Evolutionary conservation across 2,329 filamentous ascomycete species (phyloP).

Genomic region (Dothidotthia symphoricarpi): DNA sequence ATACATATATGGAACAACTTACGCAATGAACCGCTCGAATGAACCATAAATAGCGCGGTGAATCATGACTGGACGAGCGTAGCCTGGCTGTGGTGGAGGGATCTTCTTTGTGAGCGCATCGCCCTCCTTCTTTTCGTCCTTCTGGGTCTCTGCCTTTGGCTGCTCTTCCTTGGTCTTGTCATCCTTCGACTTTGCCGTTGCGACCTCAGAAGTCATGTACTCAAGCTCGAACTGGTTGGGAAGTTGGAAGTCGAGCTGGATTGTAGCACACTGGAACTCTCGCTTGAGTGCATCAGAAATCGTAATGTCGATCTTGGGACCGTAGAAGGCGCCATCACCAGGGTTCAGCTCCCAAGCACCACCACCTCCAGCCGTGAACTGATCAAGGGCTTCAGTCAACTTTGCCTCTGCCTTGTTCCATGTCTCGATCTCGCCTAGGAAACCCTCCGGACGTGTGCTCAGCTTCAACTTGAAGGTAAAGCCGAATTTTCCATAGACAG

Average conservation of each 20-base stretch:
- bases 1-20: slow-evolving; percentile 11
- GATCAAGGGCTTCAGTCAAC: slow-evolving; percentile 73
- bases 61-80: slow-evolving; percentile 80
- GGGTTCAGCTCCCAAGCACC: slow-evolving; percentile 86
- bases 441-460: slow-evolving; percentile 87
- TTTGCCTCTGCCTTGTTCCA: slow-evolving; percentile 88
- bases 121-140: slow-evolving; percentile 19
- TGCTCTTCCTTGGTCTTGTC: slow-evolving; percentile 25
- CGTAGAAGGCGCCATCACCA: slow-evolving; percentile 96
- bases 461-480: slow-evolving; percentile 93
- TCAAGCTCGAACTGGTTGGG: slow-evolving; percentile 83
- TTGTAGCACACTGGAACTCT: slow-evolving; percentile 87
- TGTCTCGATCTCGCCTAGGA: slow-evolving; percentile 77
- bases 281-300: slow-evolving; percentile 83
- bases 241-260: slow-evolving; percentile 89
- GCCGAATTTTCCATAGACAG: slow-evolving; percentile 78
- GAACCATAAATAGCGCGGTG: slow-evolving; percentile 77
- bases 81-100: slow-evolving; percentile 48
- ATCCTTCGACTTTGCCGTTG: slow-evolving; percentile 44
- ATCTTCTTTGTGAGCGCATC: slow-evolving; percentile 26
- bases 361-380: slow-evolving; percentile 61
- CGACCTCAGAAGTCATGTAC: slow-evolving; percentile 71
- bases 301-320: slow-evolving; percentile 97
- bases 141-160: slow-evolving; percentile 26
- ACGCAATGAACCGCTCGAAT: slow-evolving; percentile 66